A percentile compares a stretch with the other conserved stretches of the same genome.
phyloP scores from a whole-genome alignment of 306 rosid species.

The Corylus avellana region DNA sequence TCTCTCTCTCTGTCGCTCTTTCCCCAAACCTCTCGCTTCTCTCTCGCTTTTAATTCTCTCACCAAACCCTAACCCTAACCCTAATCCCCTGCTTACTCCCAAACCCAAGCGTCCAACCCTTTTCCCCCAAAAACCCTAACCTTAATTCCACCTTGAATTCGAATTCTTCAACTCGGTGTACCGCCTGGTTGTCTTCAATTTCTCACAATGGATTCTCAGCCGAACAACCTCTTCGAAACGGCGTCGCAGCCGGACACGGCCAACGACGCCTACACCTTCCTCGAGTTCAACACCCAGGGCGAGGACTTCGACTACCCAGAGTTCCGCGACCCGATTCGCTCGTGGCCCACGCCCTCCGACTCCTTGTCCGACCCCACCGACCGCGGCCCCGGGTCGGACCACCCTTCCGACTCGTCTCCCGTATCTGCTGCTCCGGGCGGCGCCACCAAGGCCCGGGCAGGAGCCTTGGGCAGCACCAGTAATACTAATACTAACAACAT shows the following conservation, averaged over 20 bases:
- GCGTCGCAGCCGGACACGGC: conserved; percentile 96
- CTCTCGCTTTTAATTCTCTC: conserved; percentile 7
- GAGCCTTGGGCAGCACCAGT: conserved; percentile 52
- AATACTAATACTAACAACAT: background rate
- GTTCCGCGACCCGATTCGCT: conserved; percentile 92
- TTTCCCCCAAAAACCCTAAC: conserved; percentile 47
- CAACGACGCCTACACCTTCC: conserved; percentile 96
- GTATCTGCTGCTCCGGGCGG: conserved; percentile 76
- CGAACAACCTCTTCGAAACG: conserved; percentile 78
- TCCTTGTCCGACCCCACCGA: conserved; percentile 72
- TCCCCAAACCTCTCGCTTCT: conserved; percentile 12
- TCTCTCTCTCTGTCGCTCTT: conserved; percentile 13
- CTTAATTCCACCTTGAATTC: background rate
- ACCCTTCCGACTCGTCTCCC: conserved; percentile 91
- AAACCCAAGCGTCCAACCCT: background rate
- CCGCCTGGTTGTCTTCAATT: background rate
- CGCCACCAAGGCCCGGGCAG: conserved; percentile 58
- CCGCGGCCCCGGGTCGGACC: conserved; percentile 73
- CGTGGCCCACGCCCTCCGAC: conserved; percentile 98
- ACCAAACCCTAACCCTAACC: conserved; percentile 72
- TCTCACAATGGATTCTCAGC: conserved; percentile 80
- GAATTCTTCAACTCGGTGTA: conserved; percentile 16
- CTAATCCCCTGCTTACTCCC: conserved; percentile 26
- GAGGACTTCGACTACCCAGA: conserved; percentile 96
- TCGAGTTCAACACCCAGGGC: conserved; percentile 97